Base-by-base conservation (phyloP, 2,329 filamentous ascomycete genomes). In the Ascochyta koolunga region DNA sequence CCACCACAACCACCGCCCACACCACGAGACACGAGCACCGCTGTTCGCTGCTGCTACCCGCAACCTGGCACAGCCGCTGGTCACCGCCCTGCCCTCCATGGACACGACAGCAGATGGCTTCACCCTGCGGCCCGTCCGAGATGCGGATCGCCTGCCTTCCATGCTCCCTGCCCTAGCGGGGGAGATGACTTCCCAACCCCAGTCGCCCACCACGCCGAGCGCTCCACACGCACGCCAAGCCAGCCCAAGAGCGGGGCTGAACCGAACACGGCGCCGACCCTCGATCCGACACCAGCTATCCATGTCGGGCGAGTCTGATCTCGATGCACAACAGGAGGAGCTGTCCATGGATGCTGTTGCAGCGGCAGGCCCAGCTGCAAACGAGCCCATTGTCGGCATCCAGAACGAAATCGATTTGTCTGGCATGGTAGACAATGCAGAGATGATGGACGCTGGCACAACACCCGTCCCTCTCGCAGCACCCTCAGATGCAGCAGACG, bases 221-320 rank as follows among this genome's bases (percentile, higher is more conserved):
- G 72, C 68, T 50, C 69, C 64, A 49, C 62, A 58, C 31, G 66
- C 56, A 31, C 68, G 64, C 37, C 72, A 70, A 52, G 70, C 66
- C 25, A 78, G 75, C 53, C 75, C 76, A 22, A 68, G 73, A 52
- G 67, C 72, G 37, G 82, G 81, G 2, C 80, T 83, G 2, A 78
- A 80, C 4, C 77, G 77, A 38, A 79, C 84, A 16, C 83, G 89
- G 45, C 83, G 90, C 66, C 85, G 93, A 31, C 91, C 92, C 29
- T 92, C 91, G 0, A 95, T 97, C 64, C 86, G 91, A 54, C 93
- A 97, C 68, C 92, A 96, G 69, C 86, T 89, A 59, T 97, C 93
- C 16, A 83, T 83, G 43, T 95, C 90, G n/a, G 90, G 87, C 5
- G 93, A 96, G 62, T 86, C 88, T 7, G 93, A 98, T 44, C 53